Conservation (phyloP, 306 rosid genomes). For the Parietaria judaica region DNA sequence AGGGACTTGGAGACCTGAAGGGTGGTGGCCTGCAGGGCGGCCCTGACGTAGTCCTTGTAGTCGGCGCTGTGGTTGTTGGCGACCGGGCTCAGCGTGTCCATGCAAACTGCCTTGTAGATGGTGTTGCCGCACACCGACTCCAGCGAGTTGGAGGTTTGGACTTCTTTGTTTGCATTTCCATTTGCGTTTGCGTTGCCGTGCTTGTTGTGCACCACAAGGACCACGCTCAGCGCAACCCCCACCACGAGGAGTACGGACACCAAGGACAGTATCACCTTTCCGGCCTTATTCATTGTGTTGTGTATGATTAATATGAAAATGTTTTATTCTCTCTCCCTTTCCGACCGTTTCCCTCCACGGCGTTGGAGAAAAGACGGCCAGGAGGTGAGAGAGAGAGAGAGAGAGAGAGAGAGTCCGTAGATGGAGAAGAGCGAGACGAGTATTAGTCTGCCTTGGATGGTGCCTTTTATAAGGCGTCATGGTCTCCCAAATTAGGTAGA, state of each 20-base stretch:
- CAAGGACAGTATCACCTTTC: slow-evolving; percentile 33
- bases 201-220: slow-evolving; percentile 26
- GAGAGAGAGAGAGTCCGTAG: too few relatives aligned
- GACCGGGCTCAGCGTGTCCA: slow-evolving; percentile 24
- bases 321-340: neutral
- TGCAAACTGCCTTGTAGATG: slow-evolving; percentile 35
- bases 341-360: slow-evolving; percentile 6
- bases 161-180: neutral
- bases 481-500: too few relatives aligned
- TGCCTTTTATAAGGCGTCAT: too few relatives aligned
- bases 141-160: slow-evolving; percentile 19
- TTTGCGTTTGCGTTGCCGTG: neutral
- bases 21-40: slow-evolving; percentile 27
- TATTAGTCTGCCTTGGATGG: too few relatives aligned
- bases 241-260: slow-evolving; percentile 53
- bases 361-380: too few relatives aligned
- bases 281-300: slow-evolving; percentile 19
- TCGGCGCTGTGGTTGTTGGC: slow-evolving; percentile 15
- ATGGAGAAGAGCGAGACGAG: too few relatives aligned
- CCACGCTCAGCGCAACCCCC: slow-evolving; percentile 45
- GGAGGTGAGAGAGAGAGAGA: too few relatives aligned
- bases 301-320: neutral
- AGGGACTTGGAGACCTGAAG: slow-evolving; percentile 34
- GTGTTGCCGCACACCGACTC: slow-evolving; percentile 31
- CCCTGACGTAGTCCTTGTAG: slow-evolving; percentile 34